These are phyloP conservation scores for Castanea sativa DNA, from an alignment of 306 rosid genomes.

Conservation along the genomic window DNA sequence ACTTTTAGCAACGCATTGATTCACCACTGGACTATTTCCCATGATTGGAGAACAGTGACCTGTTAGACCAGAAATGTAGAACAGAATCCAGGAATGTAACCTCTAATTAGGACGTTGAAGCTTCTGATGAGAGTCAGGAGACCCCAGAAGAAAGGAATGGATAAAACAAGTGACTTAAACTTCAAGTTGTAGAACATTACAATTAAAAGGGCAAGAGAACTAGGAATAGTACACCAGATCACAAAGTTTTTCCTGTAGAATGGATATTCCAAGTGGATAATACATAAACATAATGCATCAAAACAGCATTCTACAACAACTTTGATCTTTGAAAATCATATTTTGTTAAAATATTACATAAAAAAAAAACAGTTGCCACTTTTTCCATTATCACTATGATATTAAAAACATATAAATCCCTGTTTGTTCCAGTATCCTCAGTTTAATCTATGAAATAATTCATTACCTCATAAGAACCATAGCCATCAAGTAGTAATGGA, in stretches of 20 bases:
- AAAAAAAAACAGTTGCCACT: slow-evolving; percentile 9
- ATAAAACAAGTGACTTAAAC: background rate
- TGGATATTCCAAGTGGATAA: background rate
- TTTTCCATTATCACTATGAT: slow-evolving; percentile 3
- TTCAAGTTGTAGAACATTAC: background rate
- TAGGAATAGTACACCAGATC: background rate
- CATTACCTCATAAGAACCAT: slow-evolving; percentile 95
- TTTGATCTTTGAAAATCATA: background rate
- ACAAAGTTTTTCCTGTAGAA: background rate
- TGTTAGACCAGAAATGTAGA: background rate
- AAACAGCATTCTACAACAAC: background rate
- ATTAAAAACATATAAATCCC: slow-evolving; percentile 21
- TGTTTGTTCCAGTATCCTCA: slow-evolving; percentile 9
- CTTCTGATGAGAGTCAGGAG: background rate
- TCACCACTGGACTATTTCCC: background rate
- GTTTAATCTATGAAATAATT: slow-evolving; percentile 5
- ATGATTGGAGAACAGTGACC: background rate
- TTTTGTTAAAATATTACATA: background rate
- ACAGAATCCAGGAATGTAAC: background rate
- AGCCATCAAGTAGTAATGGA: slow-evolving; percentile 89
- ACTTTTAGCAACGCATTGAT: background rate
- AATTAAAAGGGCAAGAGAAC: background rate
- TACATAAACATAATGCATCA: background rate
- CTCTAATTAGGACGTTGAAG: background rate
- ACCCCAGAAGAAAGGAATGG: background rate